Conservation (phyloP, 2,329 filamentous ascomycete genomes). For the Aspergillus tubingensis region DNA sequence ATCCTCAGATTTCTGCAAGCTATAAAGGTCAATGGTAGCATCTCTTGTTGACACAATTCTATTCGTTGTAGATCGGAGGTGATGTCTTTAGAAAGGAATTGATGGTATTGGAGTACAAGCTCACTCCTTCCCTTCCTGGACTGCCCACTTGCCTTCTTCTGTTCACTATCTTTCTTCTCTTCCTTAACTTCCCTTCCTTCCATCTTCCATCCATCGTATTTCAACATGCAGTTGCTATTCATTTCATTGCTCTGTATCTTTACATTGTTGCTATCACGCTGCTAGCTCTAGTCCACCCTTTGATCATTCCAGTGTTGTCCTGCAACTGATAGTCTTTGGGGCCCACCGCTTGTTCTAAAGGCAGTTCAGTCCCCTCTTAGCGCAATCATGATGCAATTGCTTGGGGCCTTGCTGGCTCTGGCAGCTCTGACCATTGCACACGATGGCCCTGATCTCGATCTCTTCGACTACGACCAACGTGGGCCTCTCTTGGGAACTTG, state of each 20-base stretch:
- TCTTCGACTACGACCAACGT: conserved; percentile 20
- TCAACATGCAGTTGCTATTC: background rate
- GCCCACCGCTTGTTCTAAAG: background rate
- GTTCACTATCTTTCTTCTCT: no score
- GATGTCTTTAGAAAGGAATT: background rate
- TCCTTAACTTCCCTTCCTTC: no score
- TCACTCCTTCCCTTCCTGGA: background rate
- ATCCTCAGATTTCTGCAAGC: background rate
- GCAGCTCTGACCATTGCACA: conserved; percentile 8
- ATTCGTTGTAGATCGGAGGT: no score
- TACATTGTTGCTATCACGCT: background rate
- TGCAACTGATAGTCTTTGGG: background rate
- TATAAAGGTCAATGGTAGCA: no score
- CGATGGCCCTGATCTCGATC: conserved; percentile 15
- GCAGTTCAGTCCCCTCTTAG: background rate
- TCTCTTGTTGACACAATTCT: no score
- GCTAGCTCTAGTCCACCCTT: background rate
- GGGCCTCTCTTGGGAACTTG: conserved; percentile 23
- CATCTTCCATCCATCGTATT: no score
- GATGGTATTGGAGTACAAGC: background rate
- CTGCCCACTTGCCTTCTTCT: background rate
- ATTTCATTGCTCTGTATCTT: background rate
- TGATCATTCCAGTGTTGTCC: background rate
- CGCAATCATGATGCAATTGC: conserved; percentile 3
- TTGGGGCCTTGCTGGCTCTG: background rate